phyloP scores from a whole-genome alignment of 257 asterid genomes.

The Nicotiana knightiana region DNA sequence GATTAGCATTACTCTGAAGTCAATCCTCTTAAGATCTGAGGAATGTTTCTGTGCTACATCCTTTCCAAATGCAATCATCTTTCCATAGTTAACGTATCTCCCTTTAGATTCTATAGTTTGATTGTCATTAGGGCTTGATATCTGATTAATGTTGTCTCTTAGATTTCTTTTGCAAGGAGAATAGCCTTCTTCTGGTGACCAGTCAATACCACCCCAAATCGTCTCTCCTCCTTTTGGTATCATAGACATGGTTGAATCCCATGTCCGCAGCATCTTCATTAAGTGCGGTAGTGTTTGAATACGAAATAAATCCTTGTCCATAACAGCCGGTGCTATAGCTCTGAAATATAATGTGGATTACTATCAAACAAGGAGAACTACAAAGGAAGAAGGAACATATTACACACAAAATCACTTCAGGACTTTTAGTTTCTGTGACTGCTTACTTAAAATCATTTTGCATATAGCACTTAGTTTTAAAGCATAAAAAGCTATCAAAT shows the following conservation, averaged over 20 bases:
- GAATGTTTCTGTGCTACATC: conserved; percentile 47
- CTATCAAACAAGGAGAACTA: neutral
- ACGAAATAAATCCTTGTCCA: conserved; percentile 62
- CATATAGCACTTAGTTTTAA: neutral
- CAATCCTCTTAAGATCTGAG: conserved; percentile 59
- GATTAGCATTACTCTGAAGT: conserved; percentile 54
- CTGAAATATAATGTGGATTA: conserved; percentile 23
- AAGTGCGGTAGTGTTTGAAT: conserved; percentile 76
- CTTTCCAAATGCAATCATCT: conserved; percentile 71
- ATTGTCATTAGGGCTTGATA: conserved; percentile 26
- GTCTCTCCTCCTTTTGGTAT: conserved; percentile 89
- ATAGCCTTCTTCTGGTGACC: conserved; percentile 83
- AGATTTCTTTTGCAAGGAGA: conserved; percentile 38
- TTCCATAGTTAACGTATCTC: conserved; percentile 48
- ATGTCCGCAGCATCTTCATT: conserved; percentile 89
- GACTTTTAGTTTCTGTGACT: neutral
- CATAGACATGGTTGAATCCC: conserved; percentile 97
- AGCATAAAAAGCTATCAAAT: neutral
- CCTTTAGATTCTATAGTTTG: conserved; percentile 25
- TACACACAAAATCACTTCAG: neutral
- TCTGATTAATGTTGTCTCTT: conserved; percentile 24
- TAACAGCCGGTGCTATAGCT: conserved; percentile 65
- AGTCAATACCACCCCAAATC: conserved; percentile 89
- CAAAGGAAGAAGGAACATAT: neutral
- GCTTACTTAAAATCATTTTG: neutral